Evolutionary conservation across 192 early-diverging fungal genomes (phyloP), one percentile per base, ranked within the genome.

Genomic region (Entomortierella parvispora): DNA sequence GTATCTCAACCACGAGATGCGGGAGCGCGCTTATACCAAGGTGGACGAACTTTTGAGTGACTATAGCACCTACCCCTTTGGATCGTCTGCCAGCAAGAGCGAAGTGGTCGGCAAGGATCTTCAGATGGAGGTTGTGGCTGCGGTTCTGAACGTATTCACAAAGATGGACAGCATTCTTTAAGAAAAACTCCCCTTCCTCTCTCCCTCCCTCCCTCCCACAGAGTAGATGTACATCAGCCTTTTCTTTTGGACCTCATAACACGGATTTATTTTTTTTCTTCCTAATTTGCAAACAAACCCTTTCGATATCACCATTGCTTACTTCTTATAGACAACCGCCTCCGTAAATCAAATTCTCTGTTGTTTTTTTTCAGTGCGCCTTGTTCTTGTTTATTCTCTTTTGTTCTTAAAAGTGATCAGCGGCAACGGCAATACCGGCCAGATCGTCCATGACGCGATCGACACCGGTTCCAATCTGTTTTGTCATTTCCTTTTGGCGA

Each of bases 11-110:
- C 93, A 93, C 76, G 89, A 92, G 79, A 88, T 93, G 68, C 83
- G 96, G 33, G 97, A 99, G 71, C 85, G 89, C 48, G 95, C 95
- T 10, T 97, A 95, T 63, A 81, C 86, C 46, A 86, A 93, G 32
- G 96, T 95, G 10, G 97, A 99, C 77, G 93, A 94, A 53, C 80
- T 97, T 49, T 84, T 99, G 84, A 92, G 92, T 57, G 93, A 93
- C 40, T 95, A 94, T 70, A 92, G 94, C 8, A 68, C 78, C 31
- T 93, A 87, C 85, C 91, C 91, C 11, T 91, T 90, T 69, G 81
- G 86, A 53, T 83, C 82, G n/a, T 72, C 82, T 15, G 86, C 85
- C 44, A 83, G 84, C 58, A 63, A 90, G 65, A 83, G 83, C 44
- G 69, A 89, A 32, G 68, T 76, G 0, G 74, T 81, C 3, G 85